Evolutionary conservation across 2,329 filamentous ascomycete species (phyloP).

Genomic region (Venturia aucupariae): DNA sequence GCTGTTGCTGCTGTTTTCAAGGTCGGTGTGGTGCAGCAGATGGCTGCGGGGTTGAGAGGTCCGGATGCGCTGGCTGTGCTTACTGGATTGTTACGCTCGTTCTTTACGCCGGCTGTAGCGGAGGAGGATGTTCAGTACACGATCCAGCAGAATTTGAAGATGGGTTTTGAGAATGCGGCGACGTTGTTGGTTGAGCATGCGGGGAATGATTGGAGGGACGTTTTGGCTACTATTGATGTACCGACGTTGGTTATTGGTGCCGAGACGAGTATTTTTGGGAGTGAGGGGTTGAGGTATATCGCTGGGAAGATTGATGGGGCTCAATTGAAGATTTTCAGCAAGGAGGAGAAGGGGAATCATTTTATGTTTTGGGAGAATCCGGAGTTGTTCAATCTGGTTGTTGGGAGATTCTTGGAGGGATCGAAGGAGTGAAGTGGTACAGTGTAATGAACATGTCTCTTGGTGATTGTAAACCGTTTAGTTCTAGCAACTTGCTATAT

Average conservation of each 20-base stretch:
- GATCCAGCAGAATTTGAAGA: conserved; percentile 21
- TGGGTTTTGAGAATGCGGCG: conserved; percentile 18
- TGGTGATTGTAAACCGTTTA: neutral
- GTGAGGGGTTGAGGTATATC: conserved; percentile 15
- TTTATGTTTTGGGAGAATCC: conserved; percentile 29
- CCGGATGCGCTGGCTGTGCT: conserved; percentile 12
- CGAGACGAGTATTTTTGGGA: conserved; percentile 18
- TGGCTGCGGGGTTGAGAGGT: neutral
- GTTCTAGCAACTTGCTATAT: too few species aligned
- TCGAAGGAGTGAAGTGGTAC: neutral
- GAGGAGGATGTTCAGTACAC: conserved; percentile 22
- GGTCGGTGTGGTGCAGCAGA: neutral
- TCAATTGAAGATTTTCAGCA: conserved; percentile 20
- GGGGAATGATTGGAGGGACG: conserved; percentile 23
- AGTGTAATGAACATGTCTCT: neutral
- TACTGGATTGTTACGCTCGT: neutral
- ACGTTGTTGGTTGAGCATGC: conserved; percentile 24
- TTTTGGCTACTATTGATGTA: conserved; percentile 19
- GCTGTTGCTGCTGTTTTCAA: conserved; percentile 21
- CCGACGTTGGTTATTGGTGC: conserved; percentile 24
- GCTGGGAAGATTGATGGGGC: conserved; percentile 23
- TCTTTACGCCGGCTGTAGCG: conserved; percentile 20
- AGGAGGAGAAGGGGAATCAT: conserved; percentile 26
- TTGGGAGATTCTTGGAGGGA: conserved; percentile 23
- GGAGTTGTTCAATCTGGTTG: conserved; percentile 24